Evolutionary conservation across 257 asterid species (phyloP).

Genomic region (Plectranthus barbatus): DNA sequence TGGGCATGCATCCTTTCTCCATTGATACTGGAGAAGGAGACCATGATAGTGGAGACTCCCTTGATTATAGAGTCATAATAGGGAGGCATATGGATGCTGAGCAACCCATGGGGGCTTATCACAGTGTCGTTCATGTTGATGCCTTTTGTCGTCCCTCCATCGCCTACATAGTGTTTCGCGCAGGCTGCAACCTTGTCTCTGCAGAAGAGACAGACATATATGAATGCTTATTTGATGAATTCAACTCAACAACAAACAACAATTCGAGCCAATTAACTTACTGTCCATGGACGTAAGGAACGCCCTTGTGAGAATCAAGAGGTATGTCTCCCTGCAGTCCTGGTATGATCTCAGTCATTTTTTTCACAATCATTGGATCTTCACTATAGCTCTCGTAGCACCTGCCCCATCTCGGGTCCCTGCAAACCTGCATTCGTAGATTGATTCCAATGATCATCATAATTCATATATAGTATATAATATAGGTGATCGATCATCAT

Average conservation of each 20-base stretch:
- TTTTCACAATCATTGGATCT: constrained; percentile 27
- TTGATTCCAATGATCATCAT: no score
- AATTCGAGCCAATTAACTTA: constrained; percentile 1
- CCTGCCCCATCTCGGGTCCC: constrained; percentile 39
- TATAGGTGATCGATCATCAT: no score
- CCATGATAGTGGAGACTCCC: constrained; percentile 39
- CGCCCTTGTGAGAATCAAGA: constrained; percentile 20
- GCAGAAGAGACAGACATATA: neutral
- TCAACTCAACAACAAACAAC: neutral
- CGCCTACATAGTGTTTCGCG: constrained; percentile 46
- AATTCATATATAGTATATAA: neutral
- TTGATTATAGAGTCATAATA: constrained; percentile 30
- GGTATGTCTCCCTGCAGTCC: constrained; percentile 35
- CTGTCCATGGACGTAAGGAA: constrained; percentile 25
- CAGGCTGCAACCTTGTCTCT: constrained; percentile 37
- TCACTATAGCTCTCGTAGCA: constrained; percentile 39
- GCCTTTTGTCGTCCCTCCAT: constrained; percentile 45
- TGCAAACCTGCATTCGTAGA: constrained; percentile 20
- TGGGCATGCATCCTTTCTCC: constrained; percentile 40
- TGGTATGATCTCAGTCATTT: constrained; percentile 31
- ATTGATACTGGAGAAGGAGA: constrained; percentile 40
- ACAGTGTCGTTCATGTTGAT: constrained; percentile 30
- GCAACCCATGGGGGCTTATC: constrained; percentile 23
- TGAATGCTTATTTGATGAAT: neutral
- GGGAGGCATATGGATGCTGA: constrained; percentile 37